Conservation (phyloP, 2,329 filamentous ascomycete species). For the Rhinocladiella mackenziei region DNA sequence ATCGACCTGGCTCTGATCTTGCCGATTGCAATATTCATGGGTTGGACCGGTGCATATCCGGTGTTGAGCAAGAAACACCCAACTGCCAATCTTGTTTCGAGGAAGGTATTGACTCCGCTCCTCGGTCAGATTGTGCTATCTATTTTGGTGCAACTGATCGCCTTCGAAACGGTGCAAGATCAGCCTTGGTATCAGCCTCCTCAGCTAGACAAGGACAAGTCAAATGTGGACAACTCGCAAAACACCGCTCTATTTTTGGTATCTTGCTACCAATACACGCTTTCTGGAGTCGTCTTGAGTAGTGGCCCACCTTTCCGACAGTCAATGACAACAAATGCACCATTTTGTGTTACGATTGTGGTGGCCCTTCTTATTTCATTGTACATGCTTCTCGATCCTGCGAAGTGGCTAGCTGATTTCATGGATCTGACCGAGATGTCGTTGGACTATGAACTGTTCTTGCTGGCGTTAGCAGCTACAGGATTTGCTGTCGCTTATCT, state of each 20-base stretch:
- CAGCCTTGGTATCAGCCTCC: constrained; percentile 88
- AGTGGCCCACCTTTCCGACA: constrained; percentile 90
- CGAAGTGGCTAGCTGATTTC: constrained; percentile 61
- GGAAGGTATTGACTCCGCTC: constrained; percentile 85
- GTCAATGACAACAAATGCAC: constrained; percentile 73
- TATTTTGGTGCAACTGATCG: constrained; percentile 69
- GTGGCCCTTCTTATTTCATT: constrained; percentile 62
- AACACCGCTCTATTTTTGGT: constrained; percentile 88
- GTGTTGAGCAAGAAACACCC: constrained; percentile 77
- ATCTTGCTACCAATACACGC: constrained; percentile 91
- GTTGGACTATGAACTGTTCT: constrained; percentile 65
- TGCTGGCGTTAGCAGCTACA: constrained; percentile 65
- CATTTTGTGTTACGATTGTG: constrained; percentile 75
- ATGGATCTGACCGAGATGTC: constrained; percentile 87
- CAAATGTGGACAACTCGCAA: constrained; percentile 85
- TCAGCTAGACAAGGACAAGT: constrained; percentile 68
- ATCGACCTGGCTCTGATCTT: constrained; percentile 91
- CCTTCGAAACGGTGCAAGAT: constrained; percentile 68
- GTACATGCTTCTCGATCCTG: constrained; percentile 78
- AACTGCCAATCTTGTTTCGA: constrained; percentile 84
- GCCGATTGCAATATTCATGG: constrained; percentile 97
- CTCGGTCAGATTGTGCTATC: constrained; percentile 83
- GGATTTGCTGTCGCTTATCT: constrained; percentile 68
- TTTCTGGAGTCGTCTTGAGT: constrained; percentile 82
- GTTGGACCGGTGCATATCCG: constrained; percentile 84